These are phyloP conservation scores for Krasilnikovozyma curviuscula DNA, from an alignment of 768 basidiomycete genomes.

Conservation along the genomic window DNA sequence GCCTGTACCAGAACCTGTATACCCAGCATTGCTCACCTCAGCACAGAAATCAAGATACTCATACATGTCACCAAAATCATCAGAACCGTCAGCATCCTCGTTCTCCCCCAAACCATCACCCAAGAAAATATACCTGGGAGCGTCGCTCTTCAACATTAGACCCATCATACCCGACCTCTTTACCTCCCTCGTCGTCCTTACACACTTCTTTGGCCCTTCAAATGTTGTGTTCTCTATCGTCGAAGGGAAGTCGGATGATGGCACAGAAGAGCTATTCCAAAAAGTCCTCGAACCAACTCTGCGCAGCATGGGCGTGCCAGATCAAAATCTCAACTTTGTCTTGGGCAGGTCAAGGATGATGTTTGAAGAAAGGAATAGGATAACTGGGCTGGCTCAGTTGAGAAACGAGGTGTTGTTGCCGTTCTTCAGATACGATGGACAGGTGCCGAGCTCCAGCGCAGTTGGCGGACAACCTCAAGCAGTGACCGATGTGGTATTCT, in stretches of 20 bases:
- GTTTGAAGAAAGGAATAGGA: conserved; percentile 19
- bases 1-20: no score
- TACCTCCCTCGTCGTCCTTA: conserved; percentile 1
- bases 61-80: no score
- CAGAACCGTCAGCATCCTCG: no score
- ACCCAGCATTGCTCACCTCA: no score
- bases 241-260: conserved; percentile 8
- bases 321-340: not conserved
- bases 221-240: conserved; percentile 3
- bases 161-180: no score
- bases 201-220: conserved; percentile 2
- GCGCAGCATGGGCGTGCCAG: conserved; percentile 3
- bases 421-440: conserved; percentile 18
- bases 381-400: conserved; percentile 22
- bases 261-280: conserved; percentile 1
- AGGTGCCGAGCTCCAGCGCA: not conserved
- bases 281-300: conserved; percentile 4
- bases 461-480: conserved; percentile 1
- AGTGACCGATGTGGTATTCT: conserved; percentile 21
- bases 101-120: no score
- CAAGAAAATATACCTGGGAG: no score
- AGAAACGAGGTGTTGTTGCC: conserved; percentile 23
- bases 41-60: no score
- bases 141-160: no score
- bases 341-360: not conserved